A percentile compares a stretch with the other conserved stretches of the same genome.
These are phyloP conservation scores for Yamadazyma ubonensis DNA, from an alignment of 805 yeast species.

Conservation along the genomic window DNA sequence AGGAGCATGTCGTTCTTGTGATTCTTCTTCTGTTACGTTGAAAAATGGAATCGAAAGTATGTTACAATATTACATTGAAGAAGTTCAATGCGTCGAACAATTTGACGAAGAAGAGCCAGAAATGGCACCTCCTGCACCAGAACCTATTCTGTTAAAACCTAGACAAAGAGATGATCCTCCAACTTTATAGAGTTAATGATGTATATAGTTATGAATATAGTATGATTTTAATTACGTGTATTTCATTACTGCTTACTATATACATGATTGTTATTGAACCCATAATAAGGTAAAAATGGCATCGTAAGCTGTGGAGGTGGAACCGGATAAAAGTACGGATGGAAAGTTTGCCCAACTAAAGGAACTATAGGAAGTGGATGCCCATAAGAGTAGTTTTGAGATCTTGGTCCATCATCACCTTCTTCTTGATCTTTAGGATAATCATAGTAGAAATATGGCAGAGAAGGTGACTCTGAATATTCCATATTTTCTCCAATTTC, in stretches of 20 bases:
- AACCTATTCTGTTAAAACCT: slow-evolving; percentile 12
- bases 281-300: slow-evolving; percentile 9
- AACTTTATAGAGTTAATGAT: slow-evolving; percentile 9
- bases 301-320: slow-evolving; percentile 1
- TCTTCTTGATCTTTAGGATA: slow-evolving; percentile 1
- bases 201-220: slow-evolving; percentile 8
- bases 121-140: slow-evolving; percentile 5
- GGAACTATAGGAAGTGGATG: neutral
- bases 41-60: slow-evolving; percentile 69
- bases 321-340: slow-evolving; percentile 1
- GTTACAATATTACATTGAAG: slow-evolving; percentile 70
- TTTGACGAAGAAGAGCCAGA: slow-evolving; percentile 39
- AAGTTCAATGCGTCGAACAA: slow-evolving; percentile 57
- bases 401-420: slow-evolving; percentile 3
- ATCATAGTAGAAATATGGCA: slow-evolving; percentile 6
- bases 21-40: slow-evolving; percentile 62
- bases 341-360: neutral
- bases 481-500: slow-evolving; percentile 8
- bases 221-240: neutral
- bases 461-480: neutral
- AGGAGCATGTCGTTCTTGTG: slow-evolving; percentile 77
- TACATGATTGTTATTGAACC: slow-evolving; percentile 7
- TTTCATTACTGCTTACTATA: slow-evolving; percentile 7
- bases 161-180: slow-evolving; percentile 13
- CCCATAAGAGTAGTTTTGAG: slow-evolving; percentile 2